Evolutionary conservation across 2,329 filamentous ascomycete genomes (phyloP).

Genomic region (Penicillium sp.): DNA sequence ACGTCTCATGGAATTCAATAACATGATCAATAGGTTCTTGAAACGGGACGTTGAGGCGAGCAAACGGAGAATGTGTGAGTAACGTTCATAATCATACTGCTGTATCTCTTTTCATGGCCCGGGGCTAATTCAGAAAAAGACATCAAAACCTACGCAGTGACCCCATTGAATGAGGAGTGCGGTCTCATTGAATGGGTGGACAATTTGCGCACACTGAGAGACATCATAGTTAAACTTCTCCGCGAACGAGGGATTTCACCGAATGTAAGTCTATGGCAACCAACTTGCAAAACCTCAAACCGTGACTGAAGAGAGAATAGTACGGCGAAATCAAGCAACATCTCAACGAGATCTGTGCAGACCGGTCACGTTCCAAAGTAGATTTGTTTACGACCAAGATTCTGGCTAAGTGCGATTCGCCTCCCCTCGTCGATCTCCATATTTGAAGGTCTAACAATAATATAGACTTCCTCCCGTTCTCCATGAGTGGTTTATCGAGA

Average conservation of each 20-base stretch:
- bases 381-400: conserved; percentile 69
- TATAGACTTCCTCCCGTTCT: conserved; percentile 76
- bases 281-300: neutral
- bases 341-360: conserved; percentile 65
- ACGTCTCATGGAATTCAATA: conserved; percentile 98
- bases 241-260: conserved; percentile 66
- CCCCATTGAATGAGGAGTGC: conserved; percentile 94
- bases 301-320: conserved; percentile 36
- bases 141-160: conserved; percentile 96
- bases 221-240: conserved; percentile 81
- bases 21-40: conserved; percentile 92
- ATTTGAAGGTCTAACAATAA: conserved; percentile 7
- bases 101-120: neutral
- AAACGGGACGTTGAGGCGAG: conserved; percentile 90
- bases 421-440: neutral
- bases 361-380: conserved; percentile 55
- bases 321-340: conserved; percentile 64
- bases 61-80: conserved; percentile 72
- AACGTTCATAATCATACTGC: neutral
- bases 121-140: conserved; percentile 39
- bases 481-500: conserved; percentile 92
- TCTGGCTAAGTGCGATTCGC: conserved; percentile 42
- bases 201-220: conserved; percentile 87
- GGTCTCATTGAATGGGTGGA: conserved; percentile 99
- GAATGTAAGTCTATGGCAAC: conserved; percentile 38